A percentile compares a stretch with the other conserved stretches of the same genome.
phyloP scores from a whole-genome alignment of 2,329 filamentous ascomycete genomes.

The Bipolaris bicolor region DNA sequence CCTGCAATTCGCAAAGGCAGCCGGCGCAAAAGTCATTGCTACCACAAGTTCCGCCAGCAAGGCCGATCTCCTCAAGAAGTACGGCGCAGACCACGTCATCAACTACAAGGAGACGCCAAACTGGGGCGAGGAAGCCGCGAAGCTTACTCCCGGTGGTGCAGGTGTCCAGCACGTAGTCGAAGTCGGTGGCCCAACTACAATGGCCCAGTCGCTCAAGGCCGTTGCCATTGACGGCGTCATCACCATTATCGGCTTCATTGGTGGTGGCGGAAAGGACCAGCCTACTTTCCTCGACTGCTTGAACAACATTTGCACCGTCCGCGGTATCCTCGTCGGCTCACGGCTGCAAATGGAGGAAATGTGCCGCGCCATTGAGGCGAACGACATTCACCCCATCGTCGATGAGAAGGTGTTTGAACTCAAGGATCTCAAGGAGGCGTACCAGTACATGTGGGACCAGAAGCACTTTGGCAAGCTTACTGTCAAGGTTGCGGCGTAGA shows the following conservation, averaged over 20 bases:
- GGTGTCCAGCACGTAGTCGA: constrained; percentile 71
- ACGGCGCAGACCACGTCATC: constrained; percentile 63
- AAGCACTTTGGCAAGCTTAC: constrained; percentile 51
- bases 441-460: constrained; percentile 57
- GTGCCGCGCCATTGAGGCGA: constrained; percentile 63
- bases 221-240: constrained; percentile 61
- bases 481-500: constrained; percentile 37
- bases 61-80: constrained; percentile 56
- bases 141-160: constrained; percentile 56
- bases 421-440: constrained; percentile 59
- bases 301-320: constrained; percentile 57
- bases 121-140: constrained; percentile 62
- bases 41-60: constrained; percentile 62
- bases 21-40: constrained; percentile 63
- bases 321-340: constrained; percentile 64
- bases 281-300: constrained; percentile 61
- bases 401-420: constrained; percentile 64
- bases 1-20: constrained; percentile 62
- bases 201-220: constrained; percentile 59
- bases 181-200: constrained; percentile 68
- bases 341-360: constrained; percentile 65
- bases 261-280: constrained; percentile 56
- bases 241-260: constrained; percentile 64
- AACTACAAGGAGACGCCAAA: constrained; percentile 61
- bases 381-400: constrained; percentile 64